phyloP scores from a whole-genome alignment of 2,329 filamentous ascomycete genomes.

The Xylaria sp. region DNA sequence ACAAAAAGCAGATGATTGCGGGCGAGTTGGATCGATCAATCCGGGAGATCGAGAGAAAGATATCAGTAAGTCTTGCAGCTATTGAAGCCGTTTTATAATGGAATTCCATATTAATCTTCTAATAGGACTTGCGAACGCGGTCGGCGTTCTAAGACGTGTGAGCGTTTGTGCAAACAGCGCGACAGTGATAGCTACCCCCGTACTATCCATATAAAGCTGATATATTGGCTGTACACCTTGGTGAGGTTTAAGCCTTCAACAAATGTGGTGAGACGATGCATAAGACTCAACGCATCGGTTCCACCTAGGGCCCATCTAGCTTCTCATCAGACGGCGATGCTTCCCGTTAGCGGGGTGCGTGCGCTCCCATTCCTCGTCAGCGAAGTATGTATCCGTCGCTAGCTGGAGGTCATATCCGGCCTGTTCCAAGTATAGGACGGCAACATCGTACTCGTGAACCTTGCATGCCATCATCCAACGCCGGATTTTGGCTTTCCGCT shows the following conservation, averaged over 20 bases:
- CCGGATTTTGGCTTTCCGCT: slow-evolving; percentile 75
- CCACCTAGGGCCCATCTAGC: slow-evolving; percentile 40
- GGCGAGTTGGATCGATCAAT: slow-evolving; percentile 91
- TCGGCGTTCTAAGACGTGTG: slow-evolving; percentile 62
- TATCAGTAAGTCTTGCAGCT: slow-evolving; percentile 68
- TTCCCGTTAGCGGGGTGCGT: slow-evolving; percentile 68
- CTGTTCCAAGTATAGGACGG: slow-evolving; percentile 79
- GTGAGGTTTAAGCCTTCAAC: not conserved
- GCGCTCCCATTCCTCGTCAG: slow-evolving; percentile 76
- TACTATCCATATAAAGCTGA: slow-evolving; percentile 11
- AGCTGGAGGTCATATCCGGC: slow-evolving; percentile 71
- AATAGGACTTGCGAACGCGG: slow-evolving; percentile 67
- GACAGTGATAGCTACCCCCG: slow-evolving; percentile 5
- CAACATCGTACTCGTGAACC: slow-evolving; percentile 79
- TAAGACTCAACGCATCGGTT: slow-evolving; percentile 38
- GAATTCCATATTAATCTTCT: slow-evolving; percentile 41
- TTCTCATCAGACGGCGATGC: slow-evolving; percentile 45
- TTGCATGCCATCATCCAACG: slow-evolving; percentile 85
- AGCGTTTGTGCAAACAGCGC: not conserved
- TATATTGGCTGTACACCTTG: not conserved
- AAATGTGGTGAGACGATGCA: not conserved
- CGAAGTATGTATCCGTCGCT: slow-evolving; percentile 72
- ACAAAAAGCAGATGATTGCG: slow-evolving; percentile 95
- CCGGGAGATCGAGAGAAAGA: slow-evolving; percentile 94
- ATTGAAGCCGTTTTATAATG: not conserved